Evolutionary conservation across 1,284 basidiomycete species (phyloP), one percentile per base, ranked within the genome.

Genomic region (Pyrrhoderma noxium): DNA sequence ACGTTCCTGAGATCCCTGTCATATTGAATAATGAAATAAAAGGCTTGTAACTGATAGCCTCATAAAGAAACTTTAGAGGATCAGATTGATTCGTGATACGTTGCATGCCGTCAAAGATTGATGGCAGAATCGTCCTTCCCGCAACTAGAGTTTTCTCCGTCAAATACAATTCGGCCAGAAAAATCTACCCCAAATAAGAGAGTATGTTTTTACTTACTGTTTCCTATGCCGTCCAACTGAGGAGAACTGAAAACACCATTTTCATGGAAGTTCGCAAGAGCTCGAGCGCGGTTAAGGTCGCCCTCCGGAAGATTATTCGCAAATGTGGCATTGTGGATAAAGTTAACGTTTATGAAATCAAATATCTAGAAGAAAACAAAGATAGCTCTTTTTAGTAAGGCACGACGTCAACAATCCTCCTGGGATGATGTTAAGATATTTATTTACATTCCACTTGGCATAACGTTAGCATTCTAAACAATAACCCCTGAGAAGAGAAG

Each of bases 21-120:
- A 78, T 71, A 62, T 75, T 76, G 69, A 76, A 73, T 40, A 78
- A 63, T 37, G 72, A 72, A 36, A 78, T 60, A 67, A 78, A 75
- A 14, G 76, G 77, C 64, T 77, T 79, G 68, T 79, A 79, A 13
- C 73, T 69, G 42, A 72, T 68, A 22, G 62, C 68, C 13, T 73
- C 63, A 52, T 74, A 70, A 34, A 67, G 64, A 16, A 79, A 50
- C 58, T 71, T 70, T 46, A 77, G 65, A 2, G 68, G 63, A 54
- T 70, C 65, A 0, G 70, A 67, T 3, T 63, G 47, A 59, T 78
- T 77, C 22, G 67, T 65, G 49, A 79, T 69, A 8, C 63, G 60
- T 16, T 67, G 58, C 49, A 79, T 61, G 5, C 68, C 67, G n/a
- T 65, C 64, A 22, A 75, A 56, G 55, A 79, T 65, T 0, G 70